Base-by-base conservation (phyloP, 2,329 filamentous ascomycete genomes). In the Xylaria arbuscula region DNA sequence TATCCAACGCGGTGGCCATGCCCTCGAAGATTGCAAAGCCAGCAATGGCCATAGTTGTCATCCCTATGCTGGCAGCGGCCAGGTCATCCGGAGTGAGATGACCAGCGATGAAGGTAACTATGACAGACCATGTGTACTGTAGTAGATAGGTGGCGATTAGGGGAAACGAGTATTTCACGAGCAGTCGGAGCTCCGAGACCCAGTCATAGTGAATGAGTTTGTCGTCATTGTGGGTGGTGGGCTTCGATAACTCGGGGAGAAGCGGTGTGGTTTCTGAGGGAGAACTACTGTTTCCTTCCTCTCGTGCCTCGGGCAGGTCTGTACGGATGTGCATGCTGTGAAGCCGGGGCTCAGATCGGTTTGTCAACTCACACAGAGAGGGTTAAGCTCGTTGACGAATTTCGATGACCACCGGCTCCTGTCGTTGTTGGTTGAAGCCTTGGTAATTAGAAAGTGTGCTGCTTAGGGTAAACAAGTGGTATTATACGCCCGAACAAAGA, bases 41-140 rank as follows among this genome's bases (percentile, higher is more conserved):
- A 7, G 84, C 80, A 58, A 88, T 87, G 70, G 84, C 87, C 71
- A 86, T 84, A 0, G 85, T 87, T 58, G 85, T 87, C 13, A 84
- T 81, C n/a, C 84, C 84, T 13, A 87, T 74, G 59, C 82, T 85
- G 0, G 85, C 84, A 0, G 85, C 86, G 1, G 84, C 86, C 11
- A 88, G 75, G 67, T 86, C 86, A 71, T 85, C 81, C 2, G 83
- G 82, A 19, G 84, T 81, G 5, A 88, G 80, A 71, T 85, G 85
- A 0, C 86, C 85, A 0, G 85, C 85, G 0, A 85, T 82, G 51
- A 86, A 82, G 24, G 85, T 85, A 1, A 84, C 85, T 62, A 86
- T 82, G 36, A 87, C 76, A 62, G 78, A 84, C 70, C 84, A 85
- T 15, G 81, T 84, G 70, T 87, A 87, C 67, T 87, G 84, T 6